These are phyloP conservation scores for Thielaviopsis ethacetica DNA, from an alignment of 2,329 filamentous ascomycete species.

Conservation along the genomic window DNA sequence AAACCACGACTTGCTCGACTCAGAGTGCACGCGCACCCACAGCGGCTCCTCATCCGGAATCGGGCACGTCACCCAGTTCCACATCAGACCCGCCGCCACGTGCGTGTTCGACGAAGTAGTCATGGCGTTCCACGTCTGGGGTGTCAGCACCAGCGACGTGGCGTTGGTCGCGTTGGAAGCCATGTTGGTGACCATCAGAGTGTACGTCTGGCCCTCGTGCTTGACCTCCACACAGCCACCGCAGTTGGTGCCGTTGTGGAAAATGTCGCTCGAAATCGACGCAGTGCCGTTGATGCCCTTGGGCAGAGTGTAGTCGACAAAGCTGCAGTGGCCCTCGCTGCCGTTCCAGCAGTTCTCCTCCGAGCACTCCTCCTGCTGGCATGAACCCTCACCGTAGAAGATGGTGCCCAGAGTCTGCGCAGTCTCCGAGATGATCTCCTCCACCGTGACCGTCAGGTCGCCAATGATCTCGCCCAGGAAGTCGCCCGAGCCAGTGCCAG, in stretches of 20 bases:
- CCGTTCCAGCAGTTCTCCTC: slow-evolving; percentile 1
- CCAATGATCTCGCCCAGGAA: too few species aligned
- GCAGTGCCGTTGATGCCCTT: neutral
- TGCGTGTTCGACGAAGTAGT: neutral
- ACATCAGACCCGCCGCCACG: neutral
- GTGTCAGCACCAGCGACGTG: slow-evolving; percentile 9
- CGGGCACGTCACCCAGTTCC: slow-evolving; percentile 10
- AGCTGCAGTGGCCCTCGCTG: slow-evolving; percentile 7
- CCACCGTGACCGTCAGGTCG: neutral
- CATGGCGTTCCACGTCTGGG: slow-evolving; percentile 10
- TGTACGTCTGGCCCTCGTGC: slow-evolving; percentile 9
- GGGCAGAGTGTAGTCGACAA: slow-evolving; percentile 8
- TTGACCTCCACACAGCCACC: slow-evolving; percentile 9
- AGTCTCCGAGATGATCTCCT: slow-evolving; percentile 1
- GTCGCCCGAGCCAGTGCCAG: neutral
- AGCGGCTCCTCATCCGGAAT: slow-evolving; percentile 9
- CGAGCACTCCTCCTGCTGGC: slow-evolving; percentile 2
- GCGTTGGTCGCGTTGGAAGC: slow-evolving; percentile 7
- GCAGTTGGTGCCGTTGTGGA: slow-evolving; percentile 11
- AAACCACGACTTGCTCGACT: slow-evolving; percentile 13
- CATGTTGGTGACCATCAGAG: slow-evolving; percentile 8
- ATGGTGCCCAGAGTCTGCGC: slow-evolving; percentile 3
- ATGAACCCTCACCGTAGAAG: slow-evolving; percentile 2
- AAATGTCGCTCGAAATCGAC: slow-evolving; percentile 9
- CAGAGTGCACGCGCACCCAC: slow-evolving; percentile 12